Evolutionary conservation across 371 early-diverging fungal species (phyloP), one percentile per base, ranked within the genome.

Genomic region (Rhizopus microsporus): DNA sequence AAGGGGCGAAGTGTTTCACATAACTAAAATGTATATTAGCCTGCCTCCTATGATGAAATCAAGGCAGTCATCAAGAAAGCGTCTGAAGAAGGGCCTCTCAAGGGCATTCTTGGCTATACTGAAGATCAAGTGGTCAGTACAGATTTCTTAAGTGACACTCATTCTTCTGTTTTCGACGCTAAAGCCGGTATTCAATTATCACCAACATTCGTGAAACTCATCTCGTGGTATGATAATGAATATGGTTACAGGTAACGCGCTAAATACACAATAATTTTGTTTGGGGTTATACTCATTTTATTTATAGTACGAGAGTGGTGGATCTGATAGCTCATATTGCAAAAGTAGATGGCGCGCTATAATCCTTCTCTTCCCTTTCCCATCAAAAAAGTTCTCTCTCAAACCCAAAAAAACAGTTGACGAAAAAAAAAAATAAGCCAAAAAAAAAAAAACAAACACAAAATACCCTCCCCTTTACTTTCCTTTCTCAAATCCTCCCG

Each of bases 141-240:
- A 57, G 99, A 99, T 78, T 98, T 98, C 77, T 83, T 93, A 69
- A 91, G 94, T 55, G 93, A 94, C 81, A 66, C 82, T 30, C 92
- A 83, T 81, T 93, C 95, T 47, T 92, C 90, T 71, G 91, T 98
- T 79, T 93, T 99, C 66, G 99, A 99, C 79, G 89, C 93, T 68
- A 88, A 90, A 71, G 99, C 99, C 58, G 97, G 98, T 74, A 99
- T 99, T 62, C 88, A 92, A 44, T 84, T 99, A 57, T 96, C 92
- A 68, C 85, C 91, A 68, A 93, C 88, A 61, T 99, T 99, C 80
- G 95, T 99, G 81, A 99, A 99, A 49, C 66, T 66, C 40, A 23
- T 66, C 49, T 48, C 60, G 61, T 99, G 99, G 98, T 99, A 93
- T 77, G 92, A 92, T 74, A 93, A 93, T 81, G 92, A 93, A 77